Percentiles rank a stretch among this genome's conserved stretches.
Conservation (phyloP, 306 rosid species). For the Aeschynomene evenia region DNA sequence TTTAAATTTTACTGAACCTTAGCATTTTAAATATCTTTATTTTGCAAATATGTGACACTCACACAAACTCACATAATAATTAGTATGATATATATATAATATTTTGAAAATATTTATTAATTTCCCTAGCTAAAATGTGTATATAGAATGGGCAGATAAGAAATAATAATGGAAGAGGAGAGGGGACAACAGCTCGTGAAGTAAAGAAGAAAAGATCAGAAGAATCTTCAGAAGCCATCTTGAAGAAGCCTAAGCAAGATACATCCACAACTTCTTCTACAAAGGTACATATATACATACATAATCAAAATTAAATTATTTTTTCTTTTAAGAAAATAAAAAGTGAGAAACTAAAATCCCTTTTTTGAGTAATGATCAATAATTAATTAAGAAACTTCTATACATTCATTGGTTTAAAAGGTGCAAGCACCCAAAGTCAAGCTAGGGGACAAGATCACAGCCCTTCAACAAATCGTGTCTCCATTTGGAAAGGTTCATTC, state of each 20-base stretch:
- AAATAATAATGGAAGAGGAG: slow-evolving; percentile 55
- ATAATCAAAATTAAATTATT: slow-evolving; percentile 7
- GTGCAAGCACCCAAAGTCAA: slow-evolving; percentile 92
- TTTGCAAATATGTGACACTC: no score
- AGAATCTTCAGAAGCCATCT: slow-evolving; percentile 58
- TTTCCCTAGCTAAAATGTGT: no score
- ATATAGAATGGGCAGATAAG: slow-evolving; percentile 44
- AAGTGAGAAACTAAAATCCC: neutral
- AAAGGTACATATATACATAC: slow-evolving; percentile 50
- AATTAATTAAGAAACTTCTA: slow-evolving; percentile 36
- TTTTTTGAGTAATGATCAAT: neutral
- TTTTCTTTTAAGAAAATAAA: slow-evolving; percentile 5
- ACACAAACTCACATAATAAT: no score
- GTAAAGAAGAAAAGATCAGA: slow-evolving; percentile 85
- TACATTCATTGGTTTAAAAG: slow-evolving; percentile 40
- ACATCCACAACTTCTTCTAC: slow-evolving; percentile 51
- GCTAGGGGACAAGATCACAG: slow-evolving; percentile 77
- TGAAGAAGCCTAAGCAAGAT: slow-evolving; percentile 72
- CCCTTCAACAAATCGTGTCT: slow-evolving; percentile 97
- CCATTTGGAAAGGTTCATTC: slow-evolving; percentile 94
- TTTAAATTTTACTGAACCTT: no score
- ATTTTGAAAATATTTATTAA: no score
- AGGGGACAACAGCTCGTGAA: slow-evolving; percentile 49
- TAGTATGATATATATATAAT: no score
- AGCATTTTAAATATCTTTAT: no score